Conservation (phyloP, 257 asterid genomes). For the Linaria vulgaris region DNA sequence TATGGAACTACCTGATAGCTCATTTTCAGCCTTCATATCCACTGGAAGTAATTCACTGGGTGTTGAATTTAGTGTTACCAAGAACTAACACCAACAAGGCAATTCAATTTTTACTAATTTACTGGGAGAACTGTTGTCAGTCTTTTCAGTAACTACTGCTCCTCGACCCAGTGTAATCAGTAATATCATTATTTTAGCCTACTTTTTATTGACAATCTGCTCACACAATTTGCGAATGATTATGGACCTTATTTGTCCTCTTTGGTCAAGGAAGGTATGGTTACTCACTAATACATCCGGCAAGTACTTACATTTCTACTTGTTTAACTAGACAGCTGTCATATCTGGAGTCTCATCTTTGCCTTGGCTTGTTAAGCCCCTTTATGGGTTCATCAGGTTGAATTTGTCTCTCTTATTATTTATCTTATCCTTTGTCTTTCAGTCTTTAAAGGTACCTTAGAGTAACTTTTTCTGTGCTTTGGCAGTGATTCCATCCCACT, state of each 20-base stretch:
- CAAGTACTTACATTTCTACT: conserved; percentile 42
- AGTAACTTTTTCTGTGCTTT: conserved; percentile 16
- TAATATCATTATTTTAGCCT: conserved; percentile 2
- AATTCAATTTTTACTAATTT: not conserved
- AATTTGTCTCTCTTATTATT: conserved; percentile 24
- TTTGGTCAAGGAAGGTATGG: conserved; percentile 21
- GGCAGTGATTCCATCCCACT: conserved; percentile 88
- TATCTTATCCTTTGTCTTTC: conserved; percentile 20
- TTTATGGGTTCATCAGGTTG: conserved; percentile 96
- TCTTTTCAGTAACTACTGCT: conserved; percentile 10
- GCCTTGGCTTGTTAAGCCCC: conserved; percentile 97
- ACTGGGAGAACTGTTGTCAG: not conserved
- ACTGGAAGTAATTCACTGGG: conserved; percentile 6
- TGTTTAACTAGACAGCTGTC: conserved; percentile 88
- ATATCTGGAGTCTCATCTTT: conserved; percentile 82
- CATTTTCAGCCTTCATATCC: conserved; percentile 10
- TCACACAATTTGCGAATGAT: not conserved
- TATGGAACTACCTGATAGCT: conserved; percentile 17
- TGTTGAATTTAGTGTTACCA: conserved; percentile 6
- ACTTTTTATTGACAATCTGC: not conserved
- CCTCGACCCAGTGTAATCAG: not conserved
- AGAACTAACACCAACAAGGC: not conserved
- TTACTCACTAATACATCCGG: not conserved
- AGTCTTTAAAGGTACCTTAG: not conserved
- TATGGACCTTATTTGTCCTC: not conserved